These are phyloP conservation scores for Taiozyma sp. DNA, from an alignment of 1,139 yeast species.

Conservation along the genomic window DNA sequence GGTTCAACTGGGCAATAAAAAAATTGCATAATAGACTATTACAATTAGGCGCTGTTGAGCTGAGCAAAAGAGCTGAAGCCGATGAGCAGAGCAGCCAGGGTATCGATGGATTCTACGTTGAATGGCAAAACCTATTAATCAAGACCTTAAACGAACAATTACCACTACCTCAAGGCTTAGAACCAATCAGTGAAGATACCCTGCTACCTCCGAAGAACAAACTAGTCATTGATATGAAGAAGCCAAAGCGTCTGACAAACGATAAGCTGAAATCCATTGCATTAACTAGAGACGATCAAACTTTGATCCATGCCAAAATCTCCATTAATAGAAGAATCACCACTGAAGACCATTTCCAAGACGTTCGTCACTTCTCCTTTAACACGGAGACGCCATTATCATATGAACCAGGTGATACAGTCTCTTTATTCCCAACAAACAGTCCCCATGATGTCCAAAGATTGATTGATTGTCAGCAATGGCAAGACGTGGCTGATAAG, in stretches of 20 bases:
- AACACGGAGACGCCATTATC: constrained; percentile 22
- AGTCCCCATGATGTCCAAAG: constrained; percentile 56
- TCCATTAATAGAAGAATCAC: constrained; percentile 56
- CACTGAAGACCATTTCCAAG: constrained; percentile 74
- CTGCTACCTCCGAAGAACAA: constrained; percentile 41
- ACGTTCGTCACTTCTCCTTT: constrained; percentile 66
- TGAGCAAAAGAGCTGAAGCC: constrained; percentile 75
- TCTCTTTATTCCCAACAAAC: constrained; percentile 73
- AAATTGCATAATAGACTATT: constrained; percentile 71
- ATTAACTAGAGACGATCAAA: constrained; percentile 25
- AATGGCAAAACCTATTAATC: constrained; percentile 60
- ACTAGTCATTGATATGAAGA: constrained; percentile 25
- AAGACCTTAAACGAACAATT: constrained; percentile 34
- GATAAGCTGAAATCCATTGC: constrained; percentile 22
- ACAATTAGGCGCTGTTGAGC: constrained; percentile 77
- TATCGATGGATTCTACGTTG: constrained; percentile 66
- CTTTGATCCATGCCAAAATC: constrained; percentile 36
- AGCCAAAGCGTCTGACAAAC: constrained; percentile 26
- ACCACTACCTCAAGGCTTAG: constrained; percentile 30
- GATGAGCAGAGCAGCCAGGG: constrained; percentile 82
- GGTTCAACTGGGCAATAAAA: constrained; percentile 78
- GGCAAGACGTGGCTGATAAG: constrained; percentile 65
- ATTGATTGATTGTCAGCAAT: constrained; percentile 64
- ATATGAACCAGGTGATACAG: constrained; percentile 75
- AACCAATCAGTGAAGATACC: constrained; percentile 33